Evolutionary conservation across 2,329 filamentous ascomycete species (phyloP).

Genomic region (Scedosporium minutisporum): DNA sequence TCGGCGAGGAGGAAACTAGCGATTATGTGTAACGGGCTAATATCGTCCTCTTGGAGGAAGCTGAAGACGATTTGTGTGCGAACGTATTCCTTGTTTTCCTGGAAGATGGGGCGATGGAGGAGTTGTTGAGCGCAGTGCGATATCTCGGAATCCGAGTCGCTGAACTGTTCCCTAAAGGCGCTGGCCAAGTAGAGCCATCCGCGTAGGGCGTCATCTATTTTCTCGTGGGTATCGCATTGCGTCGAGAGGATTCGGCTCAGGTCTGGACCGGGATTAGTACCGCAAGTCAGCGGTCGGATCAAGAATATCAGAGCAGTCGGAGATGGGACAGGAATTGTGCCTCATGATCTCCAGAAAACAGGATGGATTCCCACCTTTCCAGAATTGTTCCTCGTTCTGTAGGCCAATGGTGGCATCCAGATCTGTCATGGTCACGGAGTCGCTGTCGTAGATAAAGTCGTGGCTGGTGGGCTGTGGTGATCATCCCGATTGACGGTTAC

Average conservation of each 20-base stretch:
- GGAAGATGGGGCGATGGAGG: slow-evolving; percentile 65
- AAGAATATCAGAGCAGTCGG: not conserved
- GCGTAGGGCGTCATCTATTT: slow-evolving; percentile 76
- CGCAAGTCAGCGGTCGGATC: not conserved
- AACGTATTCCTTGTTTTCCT: slow-evolving; percentile 70
- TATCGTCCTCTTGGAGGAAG: slow-evolving; percentile 80
- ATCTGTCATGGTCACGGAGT: slow-evolving; percentile 3
- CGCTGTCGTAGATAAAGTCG: not conserved
- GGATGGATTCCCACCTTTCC: slow-evolving; percentile 54
- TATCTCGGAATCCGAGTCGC: slow-evolving; percentile 69
- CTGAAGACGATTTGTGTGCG: slow-evolving; percentile 88
- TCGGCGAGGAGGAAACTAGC: slow-evolving; percentile 79
- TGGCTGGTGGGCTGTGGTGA: not conserved
- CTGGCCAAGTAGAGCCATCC: slow-evolving; percentile 73
- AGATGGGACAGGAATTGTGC: not conserved
- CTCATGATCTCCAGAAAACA: not conserved
- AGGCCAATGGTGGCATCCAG: slow-evolving; percentile 26
- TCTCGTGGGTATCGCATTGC: slow-evolving; percentile 41
- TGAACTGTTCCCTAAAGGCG: slow-evolving; percentile 64
- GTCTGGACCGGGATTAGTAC: slow-evolving; percentile 23
- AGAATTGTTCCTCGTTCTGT: slow-evolving; percentile 79
- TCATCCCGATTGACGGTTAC: slow-evolving; percentile 2
- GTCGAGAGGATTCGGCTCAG: slow-evolving; percentile 36
- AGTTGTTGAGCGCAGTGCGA: slow-evolving; percentile 72
- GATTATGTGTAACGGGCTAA: slow-evolving; percentile 69